Base-by-base conservation (phyloP, 1,139 yeast genomes). In the Candida buenavistaensis region DNA sequence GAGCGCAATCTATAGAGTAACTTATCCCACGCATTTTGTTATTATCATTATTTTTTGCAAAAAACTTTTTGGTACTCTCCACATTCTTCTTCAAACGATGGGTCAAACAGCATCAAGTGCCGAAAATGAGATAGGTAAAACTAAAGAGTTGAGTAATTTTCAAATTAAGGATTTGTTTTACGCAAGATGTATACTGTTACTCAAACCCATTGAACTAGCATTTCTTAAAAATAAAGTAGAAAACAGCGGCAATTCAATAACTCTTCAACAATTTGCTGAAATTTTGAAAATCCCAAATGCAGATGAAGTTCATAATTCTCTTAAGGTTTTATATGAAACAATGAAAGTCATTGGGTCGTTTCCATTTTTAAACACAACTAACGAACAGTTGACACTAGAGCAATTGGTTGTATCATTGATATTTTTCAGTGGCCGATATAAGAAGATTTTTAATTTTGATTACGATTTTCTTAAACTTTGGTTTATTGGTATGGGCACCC, bases 361-460 rank as follows among this genome's bases (percentile, higher is more conserved):
- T 32, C 75, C 73, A 1, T 64, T 64, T 41, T 29, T 61, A 2
- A 47, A 46, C 14, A n/a, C n/a, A n/a, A n/a, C n/a, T n/a, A 12
- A 13, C 4, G 30, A 52, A 16, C 35, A 41, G 19, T 41, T 66
- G 13, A 50, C 57, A 0, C 20, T 57, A 5, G 51, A 51, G 17
- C 57, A 55, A 26, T 41, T 65, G 23, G 36, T 66, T 3, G 47
- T 59, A 3, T 47, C 64, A 2, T 37, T 52, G 3, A 36, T 53
- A 1, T 53, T 64, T 14, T 58, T 59, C 36, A 47, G 56, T 17
- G 64, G 62, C 1, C 41, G 61, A 14, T 51, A 50, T 35, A 48
- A 48, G 36, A 49, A 46, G 22, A 26, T 55, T 2, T 29, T 60
- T 4, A 33, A 51, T n/a, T 33, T 43, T 6, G 52, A 53, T 5